Base-by-base conservation (phyloP, 305 asterid species). In the Solanum chacoense region DNA sequence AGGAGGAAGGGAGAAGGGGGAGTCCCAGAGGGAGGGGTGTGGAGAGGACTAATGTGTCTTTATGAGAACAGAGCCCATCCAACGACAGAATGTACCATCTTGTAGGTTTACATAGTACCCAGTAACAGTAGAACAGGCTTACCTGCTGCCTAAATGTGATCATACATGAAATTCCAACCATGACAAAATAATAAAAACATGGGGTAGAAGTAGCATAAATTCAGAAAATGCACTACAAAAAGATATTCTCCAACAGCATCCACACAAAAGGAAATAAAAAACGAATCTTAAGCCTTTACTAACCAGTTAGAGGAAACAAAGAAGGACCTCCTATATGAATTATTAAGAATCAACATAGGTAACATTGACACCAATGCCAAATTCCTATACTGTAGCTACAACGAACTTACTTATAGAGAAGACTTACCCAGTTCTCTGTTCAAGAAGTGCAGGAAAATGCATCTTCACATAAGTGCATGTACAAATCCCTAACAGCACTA, bases 371-470 rank as follows among this genome's bases (percentile, higher is more conserved):
- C 72, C 40, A 50, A 50, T 6, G 73, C 73, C 31, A 50, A 83
- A 83, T 50, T 83, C 87, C 87, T 50, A 20, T 31, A 71, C 11
- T 0, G 4, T 7, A 50, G 40, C 72, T 29, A 50, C 20, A 80
- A 11, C 20, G 18, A 83, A 18, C 42, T 42, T 50, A 45, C 31
- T 13, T 11, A 65, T 28, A 37, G 31, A 31, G 84, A 87, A 87
- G 74, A 80, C 92, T 89, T 92, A 96, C 98, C 98, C 98, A 86
- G 99, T 96, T 91, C 95, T 94, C 37, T 94, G 95, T 91, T 96
- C 96, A 83, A 95, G 96, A 91, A 96, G 96, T 31, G 98, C 98
- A 29, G 99, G 96, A 91, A 95, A 96, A 31, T 96, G 98, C 90
- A 95, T 93, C 95, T 96, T 95, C 88, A 96, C 92, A 84, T 91